Conservation (phyloP, 2,329 filamentous ascomycete species). For the Pestalotiopsis sp. region DNA sequence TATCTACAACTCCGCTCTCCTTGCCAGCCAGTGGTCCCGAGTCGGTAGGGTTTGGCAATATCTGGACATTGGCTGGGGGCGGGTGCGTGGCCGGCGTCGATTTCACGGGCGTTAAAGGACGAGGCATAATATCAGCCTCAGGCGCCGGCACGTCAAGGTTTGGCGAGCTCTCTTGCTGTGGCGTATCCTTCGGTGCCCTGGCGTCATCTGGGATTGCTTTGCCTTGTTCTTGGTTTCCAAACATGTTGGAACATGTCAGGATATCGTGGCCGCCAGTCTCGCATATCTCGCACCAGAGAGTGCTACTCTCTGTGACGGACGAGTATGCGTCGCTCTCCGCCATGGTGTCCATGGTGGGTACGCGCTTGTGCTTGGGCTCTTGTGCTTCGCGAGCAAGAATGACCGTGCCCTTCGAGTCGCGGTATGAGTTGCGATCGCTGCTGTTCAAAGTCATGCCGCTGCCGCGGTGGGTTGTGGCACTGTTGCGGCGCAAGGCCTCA, state of each 20-base stretch:
- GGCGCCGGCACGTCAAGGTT: conserved; percentile 36
- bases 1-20: conserved; percentile 75
- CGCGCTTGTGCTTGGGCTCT: conserved; percentile 50
- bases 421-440: conserved; percentile 56
- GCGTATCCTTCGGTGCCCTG: conserved; percentile 35
- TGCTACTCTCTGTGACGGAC: conserved; percentile 69
- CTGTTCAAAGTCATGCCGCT: conserved; percentile 52
- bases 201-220: conserved; percentile 13
- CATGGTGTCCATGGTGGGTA: conserved; percentile 65
- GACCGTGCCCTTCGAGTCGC: conserved; percentile 68
- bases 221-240: conserved; percentile 44
- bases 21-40: conserved; percentile 74
- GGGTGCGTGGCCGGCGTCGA: conserved; percentile 41
- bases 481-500: conserved; percentile 59
- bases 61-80: conserved; percentile 41
- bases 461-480: conserved; percentile 44
- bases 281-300: conserved; percentile 92
- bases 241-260: conserved; percentile 90
- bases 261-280: conserved; percentile 92
- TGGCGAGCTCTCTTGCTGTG: conserved; percentile 36
- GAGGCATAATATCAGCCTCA: conserved; percentile 48
- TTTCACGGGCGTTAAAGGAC: conserved; percentile 55
- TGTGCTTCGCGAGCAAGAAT: conserved; percentile 54
- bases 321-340: conserved; percentile 70
- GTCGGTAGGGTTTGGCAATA: conserved; percentile 63